A percentile compares a stretch with the other conserved stretches of the same genome.
Conservation (phyloP, 129 eudicot species). For the Dittrichia graveolens region DNA sequence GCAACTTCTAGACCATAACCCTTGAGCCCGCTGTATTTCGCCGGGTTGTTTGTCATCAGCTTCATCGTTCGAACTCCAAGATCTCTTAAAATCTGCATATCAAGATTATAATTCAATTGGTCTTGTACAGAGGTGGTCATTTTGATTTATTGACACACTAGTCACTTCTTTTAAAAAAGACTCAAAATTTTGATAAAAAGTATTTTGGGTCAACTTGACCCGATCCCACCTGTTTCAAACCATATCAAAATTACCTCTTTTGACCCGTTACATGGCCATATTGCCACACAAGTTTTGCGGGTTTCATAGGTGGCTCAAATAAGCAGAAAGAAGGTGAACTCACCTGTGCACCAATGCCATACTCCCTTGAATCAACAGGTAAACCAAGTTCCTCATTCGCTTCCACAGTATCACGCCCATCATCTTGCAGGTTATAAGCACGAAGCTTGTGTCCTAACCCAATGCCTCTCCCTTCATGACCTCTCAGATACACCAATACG, state of each 20-base stretch:
- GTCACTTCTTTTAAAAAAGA: too few relatives aligned
- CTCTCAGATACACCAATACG: constrained; percentile 84
- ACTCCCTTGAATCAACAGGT: constrained; percentile 94
- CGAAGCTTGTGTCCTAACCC: constrained; percentile 96
- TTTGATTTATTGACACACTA: too few relatives aligned
- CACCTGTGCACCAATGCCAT: constrained; percentile 94
- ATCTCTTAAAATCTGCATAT: constrained; percentile 75
- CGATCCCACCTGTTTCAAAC: not conserved
- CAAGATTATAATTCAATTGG: not conserved
- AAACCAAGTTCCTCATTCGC: constrained; percentile 93
- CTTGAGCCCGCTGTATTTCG: constrained; percentile 78
- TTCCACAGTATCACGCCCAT: constrained; percentile 94
- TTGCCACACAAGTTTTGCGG: not conserved
- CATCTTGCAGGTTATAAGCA: constrained; percentile 92
- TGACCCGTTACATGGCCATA: not conserved
- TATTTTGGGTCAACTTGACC: not conserved
- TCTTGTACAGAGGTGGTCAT: not conserved
- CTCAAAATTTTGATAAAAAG: not conserved
- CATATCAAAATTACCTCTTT: not conserved
- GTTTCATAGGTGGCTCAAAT: too few relatives aligned
- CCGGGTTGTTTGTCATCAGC: constrained; percentile 91
- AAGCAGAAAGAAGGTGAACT: too few relatives aligned
- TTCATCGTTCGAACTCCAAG: constrained; percentile 86
- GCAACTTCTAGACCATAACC: constrained; percentile 81
- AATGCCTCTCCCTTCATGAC: constrained; percentile 95